Percentiles rank a stretch among this genome's conserved stretches.
phyloP scores from a whole-genome alignment of 768 basidiomycete genomes.

The Serendipita vermifera region DNA sequence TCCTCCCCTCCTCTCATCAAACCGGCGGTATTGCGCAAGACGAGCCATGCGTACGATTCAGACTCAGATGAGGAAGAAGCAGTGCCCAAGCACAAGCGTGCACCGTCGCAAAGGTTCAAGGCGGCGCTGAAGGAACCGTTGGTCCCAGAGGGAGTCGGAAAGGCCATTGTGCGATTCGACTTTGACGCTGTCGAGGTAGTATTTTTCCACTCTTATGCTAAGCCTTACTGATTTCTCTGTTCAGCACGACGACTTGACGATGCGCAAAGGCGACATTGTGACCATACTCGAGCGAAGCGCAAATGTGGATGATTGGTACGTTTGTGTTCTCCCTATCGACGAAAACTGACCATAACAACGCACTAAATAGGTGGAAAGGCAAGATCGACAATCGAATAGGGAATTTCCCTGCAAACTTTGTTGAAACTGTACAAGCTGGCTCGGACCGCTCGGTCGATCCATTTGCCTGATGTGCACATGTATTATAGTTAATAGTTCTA shows the following conservation, averaged over 20 bases:
- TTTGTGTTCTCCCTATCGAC: conserved; percentile 5
- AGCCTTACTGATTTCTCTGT: conserved; percentile 11
- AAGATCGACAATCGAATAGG: conserved; percentile 45
- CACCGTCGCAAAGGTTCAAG: conserved; percentile 32
- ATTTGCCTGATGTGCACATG: too few relatives aligned
- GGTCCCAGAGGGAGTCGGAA: conserved; percentile 48
- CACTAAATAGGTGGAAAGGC: conserved; percentile 57
- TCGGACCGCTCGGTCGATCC: too few relatives aligned
- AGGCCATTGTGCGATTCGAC: conserved; percentile 62
- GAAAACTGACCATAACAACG: neutral
- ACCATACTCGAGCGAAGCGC: conserved; percentile 53
- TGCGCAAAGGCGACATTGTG: conserved; percentile 64
- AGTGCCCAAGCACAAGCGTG: conserved; percentile 17
- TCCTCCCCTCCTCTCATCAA: conserved; percentile 1
- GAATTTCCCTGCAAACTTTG: conserved; percentile 49
- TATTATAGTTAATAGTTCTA: too few relatives aligned
- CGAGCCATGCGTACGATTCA: neutral
- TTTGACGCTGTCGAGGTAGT: conserved; percentile 60
- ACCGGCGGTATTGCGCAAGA: neutral
- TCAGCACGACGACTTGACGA: conserved; percentile 61
- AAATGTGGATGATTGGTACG: conserved; percentile 62
- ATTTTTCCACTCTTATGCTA: conserved; percentile 2
- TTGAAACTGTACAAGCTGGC: conserved; percentile 12
- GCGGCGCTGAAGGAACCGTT: conserved; percentile 38
- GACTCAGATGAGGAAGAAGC: conserved; percentile 6